These are phyloP conservation scores for Scleroderma bovista DNA, from an alignment of 768 basidiomycete genomes.

Conservation along the genomic window DNA sequence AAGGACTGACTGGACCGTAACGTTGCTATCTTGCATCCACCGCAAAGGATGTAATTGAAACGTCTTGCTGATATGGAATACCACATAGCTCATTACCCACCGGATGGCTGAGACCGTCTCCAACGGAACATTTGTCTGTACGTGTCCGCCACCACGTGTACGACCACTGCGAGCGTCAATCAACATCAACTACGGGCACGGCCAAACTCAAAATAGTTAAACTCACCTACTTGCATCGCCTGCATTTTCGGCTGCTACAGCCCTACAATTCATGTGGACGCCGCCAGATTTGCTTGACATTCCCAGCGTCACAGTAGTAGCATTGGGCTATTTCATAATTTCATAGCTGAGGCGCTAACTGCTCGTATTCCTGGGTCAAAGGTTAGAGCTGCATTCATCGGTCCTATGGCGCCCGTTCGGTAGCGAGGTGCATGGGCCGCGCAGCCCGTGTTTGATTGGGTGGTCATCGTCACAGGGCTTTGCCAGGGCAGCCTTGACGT, in stretches of 20 bases:
- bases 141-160: neutral
- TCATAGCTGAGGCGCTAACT: no score
- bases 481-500: neutral
- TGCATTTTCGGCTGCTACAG: slow-evolving; percentile 5
- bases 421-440: no score
- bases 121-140: slow-evolving; percentile 14
- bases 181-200: slow-evolving; percentile 1
- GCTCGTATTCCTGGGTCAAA: no score
- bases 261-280: neutral
- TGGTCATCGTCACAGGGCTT: neutral
- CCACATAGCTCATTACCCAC: slow-evolving; percentile 9
- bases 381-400: no score
- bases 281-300: no score
- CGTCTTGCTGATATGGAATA: neutral
- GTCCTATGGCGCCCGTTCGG: neutral
- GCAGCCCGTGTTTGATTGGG: no score
- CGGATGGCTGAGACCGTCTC: slow-evolving; percentile 14
- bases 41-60: no score
- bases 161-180: slow-evolving; percentile 10
- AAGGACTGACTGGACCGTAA: no score
- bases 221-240: slow-evolving; percentile 11
- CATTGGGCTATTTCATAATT: no score
- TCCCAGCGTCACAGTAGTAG: no score
- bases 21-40: no score
- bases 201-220: neutral